A percentile compares a stretch with the other conserved stretches of the same genome.
Evolutionary conservation across 2,329 filamentous ascomycete genomes (phyloP).

Genomic region (Neophaeococcomyces aloes): DNA sequence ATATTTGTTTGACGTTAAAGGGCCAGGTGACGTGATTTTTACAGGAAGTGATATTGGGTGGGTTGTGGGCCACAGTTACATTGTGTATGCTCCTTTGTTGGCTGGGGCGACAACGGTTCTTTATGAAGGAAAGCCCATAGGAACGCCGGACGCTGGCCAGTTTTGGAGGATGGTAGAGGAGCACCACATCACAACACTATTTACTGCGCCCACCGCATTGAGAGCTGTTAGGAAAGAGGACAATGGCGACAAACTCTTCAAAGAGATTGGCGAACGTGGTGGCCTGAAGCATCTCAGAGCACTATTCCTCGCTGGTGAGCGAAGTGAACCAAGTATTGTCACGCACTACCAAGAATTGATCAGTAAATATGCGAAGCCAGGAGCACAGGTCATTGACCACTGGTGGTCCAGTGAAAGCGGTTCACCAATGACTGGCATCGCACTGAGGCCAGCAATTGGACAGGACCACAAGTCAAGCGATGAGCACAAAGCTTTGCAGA

Average conservation of each 20-base stretch:
- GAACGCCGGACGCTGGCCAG: conserved; percentile 73
- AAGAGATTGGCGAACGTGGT: conserved; percentile 52
- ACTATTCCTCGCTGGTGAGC: conserved; percentile 78
- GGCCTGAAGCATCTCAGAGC: conserved; percentile 62
- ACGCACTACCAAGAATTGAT: conserved; percentile 69
- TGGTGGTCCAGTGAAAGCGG: conserved; percentile 67
- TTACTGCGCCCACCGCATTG: conserved; percentile 78
- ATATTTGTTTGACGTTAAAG: conserved; percentile 72
- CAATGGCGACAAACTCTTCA: conserved; percentile 58
- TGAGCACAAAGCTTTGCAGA: conserved; percentile 41
- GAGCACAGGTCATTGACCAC: conserved; percentile 57
- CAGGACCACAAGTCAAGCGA: conserved; percentile 26
- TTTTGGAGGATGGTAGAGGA: conserved; percentile 84
- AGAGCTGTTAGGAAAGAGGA: conserved; percentile 81
- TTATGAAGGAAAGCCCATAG: conserved; percentile 89
- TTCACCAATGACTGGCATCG: conserved; percentile 56
- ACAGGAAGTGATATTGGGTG: conserved; percentile 82
- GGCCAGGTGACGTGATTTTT: conserved; percentile 72
- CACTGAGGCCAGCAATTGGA: conserved; percentile 53
- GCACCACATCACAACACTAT: conserved; percentile 69
- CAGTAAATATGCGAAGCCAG: conserved; percentile 51
- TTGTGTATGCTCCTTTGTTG: conserved; percentile 77
- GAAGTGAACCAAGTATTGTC: conserved; percentile 78
- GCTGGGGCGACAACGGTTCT: conserved; percentile 76
- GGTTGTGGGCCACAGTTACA: conserved; percentile 76